Evolutionary conservation across 1,284 basidiomycete genomes (phyloP), one percentile per base, ranked within the genome.

Genomic region (Ustilago sp.): DNA sequence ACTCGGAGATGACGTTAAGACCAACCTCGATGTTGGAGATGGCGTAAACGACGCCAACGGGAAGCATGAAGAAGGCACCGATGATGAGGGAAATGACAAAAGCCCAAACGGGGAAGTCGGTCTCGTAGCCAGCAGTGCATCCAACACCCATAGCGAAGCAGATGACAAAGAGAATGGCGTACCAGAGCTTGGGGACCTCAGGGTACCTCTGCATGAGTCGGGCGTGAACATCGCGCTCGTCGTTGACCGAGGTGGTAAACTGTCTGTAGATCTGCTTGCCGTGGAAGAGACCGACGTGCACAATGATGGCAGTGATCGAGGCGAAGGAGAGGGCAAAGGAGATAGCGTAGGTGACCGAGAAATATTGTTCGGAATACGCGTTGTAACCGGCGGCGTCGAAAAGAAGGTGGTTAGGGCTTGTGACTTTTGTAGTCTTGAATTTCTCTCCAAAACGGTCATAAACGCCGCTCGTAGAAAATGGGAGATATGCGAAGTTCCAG

Each of bases 211-310:
- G 88, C 94, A 96, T 96, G 48, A 95, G 89, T 45, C 93, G 91
- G 6, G 91, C 90, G 86, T 96, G 94, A 51, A 95, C 88, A 83
- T 96, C 94, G 59, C 90, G 90, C 84, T 94, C 91, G 73, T 93
- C 91, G 89, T 48, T 89, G 63, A 73, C 45, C 58, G 71, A 74
- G 57, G 48, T 64, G 69, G 64, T 64, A 62, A 75, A 74, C 56
- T 75, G 68, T 60, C 47, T 63, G 48, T 65, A 67, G 64, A 82
- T 74, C 64, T 77, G 67, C 62, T 78, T 79, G 57, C 82, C 80
- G 60, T 81, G 77, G 78, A 79, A 82, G 55, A 83, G 80, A 2
- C 28, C 68, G 51, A 76, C 75, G 86, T 95, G 93, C 3, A 93
- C 91, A 43, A 94, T 84, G 35, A 93, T 88, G 11, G 93, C 88